Evolutionary conservation across 768 basidiomycete genomes (phyloP), one percentile per base, ranked within the genome.

Genomic region (Lanmaoa pseudosensibilis): DNA sequence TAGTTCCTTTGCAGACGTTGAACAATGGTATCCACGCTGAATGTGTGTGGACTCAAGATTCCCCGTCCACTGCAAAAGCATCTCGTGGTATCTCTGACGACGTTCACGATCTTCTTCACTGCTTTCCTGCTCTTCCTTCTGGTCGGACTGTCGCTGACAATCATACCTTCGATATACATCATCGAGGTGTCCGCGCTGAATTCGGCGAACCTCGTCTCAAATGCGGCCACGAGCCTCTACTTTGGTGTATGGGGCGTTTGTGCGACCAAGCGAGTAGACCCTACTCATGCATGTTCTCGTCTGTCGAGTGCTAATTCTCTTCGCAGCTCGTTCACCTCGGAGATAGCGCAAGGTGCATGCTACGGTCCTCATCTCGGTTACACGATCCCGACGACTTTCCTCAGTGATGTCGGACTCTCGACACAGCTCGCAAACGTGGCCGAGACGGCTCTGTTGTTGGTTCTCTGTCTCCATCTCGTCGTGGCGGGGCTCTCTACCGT

Each of bases 171-270:
- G 21, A 80, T 91, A 30, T 88, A 85, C 68, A 73, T 91, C 27
- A 73, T 90, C 47, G 62, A 72, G 19, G 67, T 90, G 36, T 52
- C 72, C 3, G 75, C 71, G 62, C 54, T 59, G 37, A 47, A 65
- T 38, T 62, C 67, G 23, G 23, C 37, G 40, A 68, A 73, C 47
- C 77, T 78, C 3, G 60, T 66, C 34, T 83, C 85, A 12, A 77
- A 77, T 57, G 70, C 83, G 13, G 84, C 84, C 30, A 86, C 84
- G 4, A 75, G 78, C 61, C 70, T 92, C 11, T 79, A 83, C 36
- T 87, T 92, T 58, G 92, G 92, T 4, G 86, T 92, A 6, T 93
- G 91, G 87, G 92, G 92, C 1, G 77, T 86, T 36, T 94, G 92
- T 71, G 85, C 85, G 1, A 71, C 71, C n/a, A 82, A 77, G 84